Conservation (phyloP, 2,329 filamentous ascomycete genomes). For the Beauveria scarabaeidicola region DNA sequence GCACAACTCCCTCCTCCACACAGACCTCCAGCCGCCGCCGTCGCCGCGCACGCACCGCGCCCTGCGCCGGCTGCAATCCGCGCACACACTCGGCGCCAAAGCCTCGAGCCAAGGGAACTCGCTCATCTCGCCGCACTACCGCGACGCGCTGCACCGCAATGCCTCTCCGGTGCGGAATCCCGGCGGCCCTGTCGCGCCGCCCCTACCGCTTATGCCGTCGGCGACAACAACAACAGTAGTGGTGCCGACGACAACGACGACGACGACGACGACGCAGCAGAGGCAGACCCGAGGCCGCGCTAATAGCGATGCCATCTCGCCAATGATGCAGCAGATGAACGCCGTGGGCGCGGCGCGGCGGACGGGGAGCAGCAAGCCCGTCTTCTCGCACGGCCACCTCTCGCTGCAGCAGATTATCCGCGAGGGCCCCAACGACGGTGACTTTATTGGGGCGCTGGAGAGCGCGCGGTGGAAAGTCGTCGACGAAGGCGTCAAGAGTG, state of each 20-base stretch:
- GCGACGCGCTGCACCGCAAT: slow-evolving; percentile 31
- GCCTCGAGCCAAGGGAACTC: slow-evolving; percentile 38
- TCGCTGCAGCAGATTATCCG: slow-evolving; percentile 68
- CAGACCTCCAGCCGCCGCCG: slow-evolving; percentile 45
- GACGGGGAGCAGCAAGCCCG: slow-evolving; percentile 33
- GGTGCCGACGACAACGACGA: slow-evolving; percentile 20
- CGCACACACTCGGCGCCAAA: slow-evolving; percentile 57
- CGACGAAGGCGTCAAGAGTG: slow-evolving; percentile 66
- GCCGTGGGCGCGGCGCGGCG: slow-evolving; percentile 27
- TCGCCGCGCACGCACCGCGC: slow-evolving; percentile 59
- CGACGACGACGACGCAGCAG: background rate
- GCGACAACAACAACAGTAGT: slow-evolving; percentile 15
- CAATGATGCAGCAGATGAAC: slow-evolving; percentile 29
- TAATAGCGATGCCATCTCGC: slow-evolving; percentile 59
- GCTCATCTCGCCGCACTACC: slow-evolving; percentile 56
- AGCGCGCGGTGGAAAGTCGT: slow-evolving; percentile 66
- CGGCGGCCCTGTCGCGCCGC: slow-evolving; percentile 7
- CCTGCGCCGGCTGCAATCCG: slow-evolving; percentile 67
- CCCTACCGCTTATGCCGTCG: background rate
- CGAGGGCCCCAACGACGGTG: slow-evolving; percentile 67
- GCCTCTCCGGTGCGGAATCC: slow-evolving; percentile 23
- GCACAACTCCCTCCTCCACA: slow-evolving; percentile 19
- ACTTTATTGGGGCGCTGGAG: slow-evolving; percentile 58
- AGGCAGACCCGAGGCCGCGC: slow-evolving; percentile 47
- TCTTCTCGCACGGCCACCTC: slow-evolving; percentile 45